Evolutionary conservation across 768 basidiomycete genomes (phyloP).

Genomic region (Tricholoma hemisulphureum): DNA sequence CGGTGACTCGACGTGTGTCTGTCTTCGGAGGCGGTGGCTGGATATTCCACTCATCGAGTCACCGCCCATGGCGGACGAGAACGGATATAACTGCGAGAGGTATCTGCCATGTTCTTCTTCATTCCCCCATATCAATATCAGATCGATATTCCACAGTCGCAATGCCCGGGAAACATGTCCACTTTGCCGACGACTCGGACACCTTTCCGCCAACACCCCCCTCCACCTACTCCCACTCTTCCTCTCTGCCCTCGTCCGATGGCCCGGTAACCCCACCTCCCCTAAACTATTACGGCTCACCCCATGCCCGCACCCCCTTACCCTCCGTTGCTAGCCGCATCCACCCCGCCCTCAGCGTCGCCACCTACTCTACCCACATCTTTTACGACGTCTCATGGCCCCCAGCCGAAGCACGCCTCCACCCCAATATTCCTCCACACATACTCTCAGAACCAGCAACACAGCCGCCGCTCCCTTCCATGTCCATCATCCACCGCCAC

Average conservation of each 20-base stretch:
- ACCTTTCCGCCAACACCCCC: slow-evolving; percentile 20
- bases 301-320: slow-evolving; percentile 13
- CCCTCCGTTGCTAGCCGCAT: slow-evolving; percentile 12
- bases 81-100: neutral
- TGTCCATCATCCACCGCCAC: slow-evolving; percentile 30
- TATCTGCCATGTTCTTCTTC: no score
- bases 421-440: slow-evolving; percentile 20
- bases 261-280: slow-evolving; percentile 16
- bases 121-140: no score
- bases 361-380: slow-evolving; percentile 2
- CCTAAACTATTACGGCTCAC: slow-evolving; percentile 13
- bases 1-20: neutral
- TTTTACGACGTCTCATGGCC: slow-evolving; percentile 16
- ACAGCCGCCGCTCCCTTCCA: slow-evolving; percentile 28
- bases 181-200: slow-evolving; percentile 17
- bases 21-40: slow-evolving; percentile 15
- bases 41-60: slow-evolving; percentile 2
- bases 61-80: slow-evolving; percentile 1
- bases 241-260: slow-evolving; percentile 17
- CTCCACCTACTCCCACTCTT: slow-evolving; percentile 8
- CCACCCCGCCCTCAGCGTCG: slow-evolving; percentile 12
- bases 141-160: no score
- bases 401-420: slow-evolving; percentile 4
- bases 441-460: slow-evolving; percentile 33
- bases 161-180: slow-evolving; percentile 32